Conservation (phyloP, 371 early-diverging fungal genomes). For the Haplosporangium sp. region DNA sequence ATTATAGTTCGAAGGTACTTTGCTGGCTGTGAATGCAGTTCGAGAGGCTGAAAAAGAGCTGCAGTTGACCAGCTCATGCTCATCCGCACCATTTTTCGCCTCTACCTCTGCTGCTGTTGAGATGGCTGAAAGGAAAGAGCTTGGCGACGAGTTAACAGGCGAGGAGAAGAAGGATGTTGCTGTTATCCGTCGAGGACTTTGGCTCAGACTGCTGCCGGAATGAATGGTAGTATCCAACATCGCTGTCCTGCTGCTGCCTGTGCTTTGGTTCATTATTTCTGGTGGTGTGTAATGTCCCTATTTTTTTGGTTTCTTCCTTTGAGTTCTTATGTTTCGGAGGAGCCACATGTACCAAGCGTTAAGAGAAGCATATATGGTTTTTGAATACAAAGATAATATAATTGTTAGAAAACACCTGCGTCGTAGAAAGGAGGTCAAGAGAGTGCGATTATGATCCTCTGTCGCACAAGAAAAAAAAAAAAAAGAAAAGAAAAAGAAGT, state of each 20-base stretch:
- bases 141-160: conserved; percentile 29
- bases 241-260: neutral
- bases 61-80: conserved; percentile 35
- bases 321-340: no score
- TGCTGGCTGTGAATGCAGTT: neutral
- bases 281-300: no score
- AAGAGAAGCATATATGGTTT: no score
- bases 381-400: no score
- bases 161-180: conserved; percentile 15
- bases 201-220: neutral
- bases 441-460: no score
- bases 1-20: neutral
- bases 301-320: no score
- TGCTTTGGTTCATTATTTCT: no score
- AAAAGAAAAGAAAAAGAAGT: no score
- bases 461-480: no score
- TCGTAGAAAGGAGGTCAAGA: no score
- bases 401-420: no score
- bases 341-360: no score
- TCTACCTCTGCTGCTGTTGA: conserved; percentile 12
- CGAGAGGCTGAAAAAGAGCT: conserved; percentile 12
- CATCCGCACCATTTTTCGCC: conserved; percentile 12
- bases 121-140: conserved; percentile 41
- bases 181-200: conserved; percentile 10
- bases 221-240: conserved; percentile 6